A percentile compares a stretch with the other conserved stretches of the same genome.
These are phyloP conservation scores for Galerina marginata DNA, from an alignment of 768 basidiomycete species.

Conservation along the genomic window DNA sequence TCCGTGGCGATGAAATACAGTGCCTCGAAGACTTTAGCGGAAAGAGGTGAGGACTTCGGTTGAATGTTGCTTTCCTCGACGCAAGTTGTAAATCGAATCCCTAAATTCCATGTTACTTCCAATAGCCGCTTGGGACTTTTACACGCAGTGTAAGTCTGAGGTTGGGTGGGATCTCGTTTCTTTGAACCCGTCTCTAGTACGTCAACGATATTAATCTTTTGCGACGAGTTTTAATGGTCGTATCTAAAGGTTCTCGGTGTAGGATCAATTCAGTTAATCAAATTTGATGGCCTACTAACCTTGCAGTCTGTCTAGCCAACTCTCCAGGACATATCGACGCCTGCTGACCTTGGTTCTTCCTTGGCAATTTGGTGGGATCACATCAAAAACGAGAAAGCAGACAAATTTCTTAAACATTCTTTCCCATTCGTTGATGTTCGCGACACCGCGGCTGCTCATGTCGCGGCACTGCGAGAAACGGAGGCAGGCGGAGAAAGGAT, in stretches of 20 bases:
- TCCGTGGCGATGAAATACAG: constrained; percentile 45
- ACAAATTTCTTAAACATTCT: constrained; percentile 18
- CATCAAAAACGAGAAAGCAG: constrained; percentile 21
- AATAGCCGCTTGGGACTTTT: constrained; percentile 45
- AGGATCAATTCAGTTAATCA: constrained; percentile 36
- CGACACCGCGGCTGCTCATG: constrained; percentile 61
- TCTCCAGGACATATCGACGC: constrained; percentile 40
- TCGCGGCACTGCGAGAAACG: constrained; percentile 51
- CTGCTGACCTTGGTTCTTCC: constrained; percentile 5
- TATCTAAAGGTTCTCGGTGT: constrained; percentile 7
- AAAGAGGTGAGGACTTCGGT: constrained; percentile 45
- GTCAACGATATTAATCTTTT: background rate
- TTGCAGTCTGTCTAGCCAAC: constrained; percentile 20
- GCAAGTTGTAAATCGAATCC: background rate
- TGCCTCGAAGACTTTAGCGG: constrained; percentile 70
- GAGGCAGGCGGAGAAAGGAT: constrained; percentile 63
- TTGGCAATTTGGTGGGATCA: constrained; percentile 26
- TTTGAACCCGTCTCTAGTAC: constrained; percentile 50
- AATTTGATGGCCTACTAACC: background rate
- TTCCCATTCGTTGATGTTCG: constrained; percentile 53
- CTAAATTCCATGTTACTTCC: background rate
- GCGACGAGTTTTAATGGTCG: background rate
- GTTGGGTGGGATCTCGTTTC: constrained; percentile 56
- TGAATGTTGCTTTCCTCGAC: no score
- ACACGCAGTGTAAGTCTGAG: constrained; percentile 45